Conservation (phyloP, 2,329 filamentous ascomycete species). For the Cladophialophora yegresii region DNA sequence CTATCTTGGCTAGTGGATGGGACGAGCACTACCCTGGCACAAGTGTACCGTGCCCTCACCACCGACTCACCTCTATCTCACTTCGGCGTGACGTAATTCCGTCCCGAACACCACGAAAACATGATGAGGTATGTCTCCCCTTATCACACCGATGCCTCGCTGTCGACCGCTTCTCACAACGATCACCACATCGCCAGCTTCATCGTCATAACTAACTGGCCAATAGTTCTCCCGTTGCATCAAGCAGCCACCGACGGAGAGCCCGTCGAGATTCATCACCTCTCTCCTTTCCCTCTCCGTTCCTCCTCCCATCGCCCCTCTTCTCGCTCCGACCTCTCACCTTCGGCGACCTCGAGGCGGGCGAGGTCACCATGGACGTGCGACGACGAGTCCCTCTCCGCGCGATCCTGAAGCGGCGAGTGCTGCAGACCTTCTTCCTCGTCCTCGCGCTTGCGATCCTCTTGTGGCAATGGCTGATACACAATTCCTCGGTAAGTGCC, state of each 20-base stretch:
- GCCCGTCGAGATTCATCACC: constrained; percentile 3
- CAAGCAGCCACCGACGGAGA: background rate
- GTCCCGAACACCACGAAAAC: constrained; percentile 1
- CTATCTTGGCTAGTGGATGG: background rate
- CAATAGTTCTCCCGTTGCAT: constrained; percentile 13
- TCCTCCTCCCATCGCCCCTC: background rate
- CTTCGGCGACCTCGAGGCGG: constrained; percentile 10
- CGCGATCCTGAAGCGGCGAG: constrained; percentile 4
- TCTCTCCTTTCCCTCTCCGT: constrained; percentile 1
- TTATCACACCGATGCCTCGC: background rate
- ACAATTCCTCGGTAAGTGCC: constrained; percentile 14
- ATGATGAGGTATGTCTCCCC: background rate
- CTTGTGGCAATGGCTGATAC: constrained; percentile 6
- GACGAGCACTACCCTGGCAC: background rate
- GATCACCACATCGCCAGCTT: background rate
- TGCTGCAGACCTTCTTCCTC: constrained; percentile 7
- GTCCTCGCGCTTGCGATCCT: constrained; percentile 13
- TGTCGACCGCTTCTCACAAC: constrained; percentile 15
- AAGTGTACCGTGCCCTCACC: background rate
- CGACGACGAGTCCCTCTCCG: constrained; percentile 9
- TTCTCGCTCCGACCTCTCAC: constrained; percentile 6
- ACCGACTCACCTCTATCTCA: background rate
- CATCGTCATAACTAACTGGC: constrained; percentile 4
- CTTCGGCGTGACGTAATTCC: constrained; percentile 7
- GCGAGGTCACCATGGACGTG: constrained; percentile 18